Conservation (phyloP, 1,139 yeast genomes). For the Hyphopichia burtonii region DNA sequence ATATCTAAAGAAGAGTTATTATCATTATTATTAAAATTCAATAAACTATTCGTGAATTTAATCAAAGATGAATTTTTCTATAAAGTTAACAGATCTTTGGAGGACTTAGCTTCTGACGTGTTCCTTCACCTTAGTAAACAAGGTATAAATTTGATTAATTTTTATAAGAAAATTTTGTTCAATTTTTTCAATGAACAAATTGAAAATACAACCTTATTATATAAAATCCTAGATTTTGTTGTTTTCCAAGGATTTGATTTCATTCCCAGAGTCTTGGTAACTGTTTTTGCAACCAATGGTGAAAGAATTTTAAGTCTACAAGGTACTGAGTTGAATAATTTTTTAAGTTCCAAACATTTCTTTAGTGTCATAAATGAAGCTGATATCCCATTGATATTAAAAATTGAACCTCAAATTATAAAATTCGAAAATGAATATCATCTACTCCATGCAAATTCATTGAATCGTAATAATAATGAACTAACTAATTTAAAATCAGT, state of each 20-base stretch:
- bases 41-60: conserved; percentile 26
- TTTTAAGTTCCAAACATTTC: conserved; percentile 22
- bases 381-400: conserved; percentile 15
- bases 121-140: conserved; percentile 38
- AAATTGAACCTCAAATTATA: conserved; percentile 29
- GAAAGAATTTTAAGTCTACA: conserved; percentile 20
- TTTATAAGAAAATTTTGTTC: conserved; percentile 24
- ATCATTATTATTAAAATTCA: conserved; percentile 33
- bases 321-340: conserved; percentile 30
- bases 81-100: conserved; percentile 36
- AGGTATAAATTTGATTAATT: conserved; percentile 31
- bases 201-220: conserved; percentile 8
- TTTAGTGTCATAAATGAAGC: conserved; percentile 13
- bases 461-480: conserved; percentile 40
- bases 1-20: conserved; percentile 30
- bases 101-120: conserved; percentile 26
- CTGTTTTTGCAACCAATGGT: conserved; percentile 19
- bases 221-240: conserved; percentile 33
- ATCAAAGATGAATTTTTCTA: conserved; percentile 40
- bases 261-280: conserved; percentile 28
- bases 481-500: conserved; percentile 38
- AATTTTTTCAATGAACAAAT: conserved; percentile 21
- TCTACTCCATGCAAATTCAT: conserved; percentile 39
- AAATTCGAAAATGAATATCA: conserved; percentile 47
- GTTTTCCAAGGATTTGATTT: conserved; percentile 44